Base-by-base conservation (phyloP, 176 grass and related monocot species). In the Oryza brachyantha region DNA sequence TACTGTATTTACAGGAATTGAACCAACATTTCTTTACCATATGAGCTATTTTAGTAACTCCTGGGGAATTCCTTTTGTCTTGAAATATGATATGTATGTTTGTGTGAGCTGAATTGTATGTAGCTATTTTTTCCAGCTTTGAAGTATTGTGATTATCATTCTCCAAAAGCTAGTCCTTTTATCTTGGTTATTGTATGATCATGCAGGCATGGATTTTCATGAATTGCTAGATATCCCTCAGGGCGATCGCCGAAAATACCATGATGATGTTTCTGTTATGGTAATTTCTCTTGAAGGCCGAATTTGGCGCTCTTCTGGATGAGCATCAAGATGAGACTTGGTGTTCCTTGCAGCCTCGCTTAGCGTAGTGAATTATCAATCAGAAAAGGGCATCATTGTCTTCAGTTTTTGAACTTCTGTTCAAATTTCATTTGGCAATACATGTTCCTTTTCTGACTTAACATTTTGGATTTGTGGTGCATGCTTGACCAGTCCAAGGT, bases 241-340 rank as follows among this genome's bases (percentile, higher is more conserved):
- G 40, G 91, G 91, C 55, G 91, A 93, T 70, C 84, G 91, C 10
- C 77, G 91, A 36, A 88, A 90, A 69, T 93, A 93, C 81, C 91
- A 93, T 68, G 91, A 93, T 64, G 91, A 93, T 77, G 91, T 93
- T 81, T 93, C 91, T 79, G 78, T 93, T 71, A 93, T 93, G 88
- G 82, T 93, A 55, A 83, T 93, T 82, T 93, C 91, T 24, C 88
- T 93, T 31, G 91, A 93, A 87, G 91, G 91, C 50, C 64, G 91
- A 66, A 93, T 93, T 58, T 93, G 91, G 91, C 82, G 82, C 73
- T 93, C 91, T 39, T 90, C 87, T 78, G 90, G 93, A 81, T 92
- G 71, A 93, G 19, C 46, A 26, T 79, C 65, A 19, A 66, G 64
- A 78, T 34, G 29, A 17, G n/a, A 61, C 46, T 68, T 26, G 61